Evolutionary conservation across 805 yeast species (phyloP).

Genomic region (Scheffersomyces amazonensis): DNA sequence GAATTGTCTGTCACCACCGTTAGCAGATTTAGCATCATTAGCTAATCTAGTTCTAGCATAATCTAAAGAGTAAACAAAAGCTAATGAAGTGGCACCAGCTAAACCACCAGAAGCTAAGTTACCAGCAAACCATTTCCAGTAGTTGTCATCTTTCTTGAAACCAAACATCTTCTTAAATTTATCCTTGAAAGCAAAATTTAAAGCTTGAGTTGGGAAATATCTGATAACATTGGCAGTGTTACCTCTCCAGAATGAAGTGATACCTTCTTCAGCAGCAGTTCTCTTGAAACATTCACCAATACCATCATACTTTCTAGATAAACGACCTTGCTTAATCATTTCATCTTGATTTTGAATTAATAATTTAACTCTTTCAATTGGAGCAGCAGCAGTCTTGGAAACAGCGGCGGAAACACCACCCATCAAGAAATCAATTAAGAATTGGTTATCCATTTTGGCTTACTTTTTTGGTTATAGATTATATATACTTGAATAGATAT

Average conservation of each 20-base stretch:
- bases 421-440: constrained; percentile 67
- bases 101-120: constrained; percentile 98
- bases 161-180: constrained; percentile 94
- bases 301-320: constrained; percentile 83
- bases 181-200: constrained; percentile 98
- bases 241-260: constrained; percentile 97
- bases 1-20: constrained; percentile 95
- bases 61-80: constrained; percentile 95
- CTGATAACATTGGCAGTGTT: constrained; percentile 98
- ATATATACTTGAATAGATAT: constrained; percentile 10
- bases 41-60: constrained; percentile 99
- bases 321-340: constrained; percentile 97
- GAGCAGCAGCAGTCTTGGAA: constrained; percentile 97
- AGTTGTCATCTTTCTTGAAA: constrained; percentile 93
- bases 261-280: constrained; percentile 93
- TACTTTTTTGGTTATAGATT: constrained; percentile 2
- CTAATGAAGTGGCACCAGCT: constrained; percentile 94
- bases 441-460: constrained; percentile 18
- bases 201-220: constrained; percentile 99
- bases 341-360: constrained; percentile 97
- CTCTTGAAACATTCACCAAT: constrained; percentile 90
- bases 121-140: constrained; percentile 95
- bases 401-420: constrained; percentile 99
- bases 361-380: constrained; percentile 95
- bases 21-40: constrained; percentile 90